Evolutionary conservation across 83 land plant genomes (phyloP).

Genomic region (Diphasiastrum complanatum): DNA sequence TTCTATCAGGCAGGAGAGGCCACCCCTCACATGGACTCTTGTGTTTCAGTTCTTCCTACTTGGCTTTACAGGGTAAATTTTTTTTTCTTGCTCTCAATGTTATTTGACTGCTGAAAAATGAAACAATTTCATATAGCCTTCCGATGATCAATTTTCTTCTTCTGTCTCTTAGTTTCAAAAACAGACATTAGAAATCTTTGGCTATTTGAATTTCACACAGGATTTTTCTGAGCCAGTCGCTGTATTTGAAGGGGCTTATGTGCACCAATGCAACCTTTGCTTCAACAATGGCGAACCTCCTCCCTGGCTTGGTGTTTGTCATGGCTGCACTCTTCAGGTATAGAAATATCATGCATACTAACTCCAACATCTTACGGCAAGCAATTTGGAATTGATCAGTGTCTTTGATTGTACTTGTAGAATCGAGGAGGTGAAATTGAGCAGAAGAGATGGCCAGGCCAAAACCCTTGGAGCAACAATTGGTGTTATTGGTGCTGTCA

Average conservation of each 20-base stretch:
- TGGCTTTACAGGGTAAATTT: neutral
- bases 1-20: no score
- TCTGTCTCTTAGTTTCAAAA: neutral
- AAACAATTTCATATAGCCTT: neutral
- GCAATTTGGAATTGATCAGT: constrained; percentile 13
- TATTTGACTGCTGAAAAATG: neutral
- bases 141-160: neutral
- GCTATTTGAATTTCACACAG: constrained; percentile 20
- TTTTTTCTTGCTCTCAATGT: neutral
- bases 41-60: no score
- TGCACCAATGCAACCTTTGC: constrained; percentile 53
- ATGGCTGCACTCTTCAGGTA: constrained; percentile 44
- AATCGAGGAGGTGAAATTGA: constrained; percentile 30
- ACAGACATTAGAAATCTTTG: constrained; percentile 5
- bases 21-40: no score
- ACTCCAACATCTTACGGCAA: neutral
- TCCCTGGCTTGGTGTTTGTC: constrained; percentile 46
- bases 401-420: constrained; percentile 25
- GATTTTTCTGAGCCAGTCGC: constrained; percentile 36
- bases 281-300: constrained; percentile 43
- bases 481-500: constrained; percentile 41
- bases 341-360: neutral
- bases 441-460: constrained; percentile 33
- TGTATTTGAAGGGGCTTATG: constrained; percentile 42
- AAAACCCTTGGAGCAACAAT: constrained; percentile 39